Percentiles rank a stretch among this genome's conserved stretches.
These are phyloP conservation scores for Tolypocladium pustulatum DNA, from an alignment of 2,329 filamentous ascomycete genomes.

Conservation along the genomic window DNA sequence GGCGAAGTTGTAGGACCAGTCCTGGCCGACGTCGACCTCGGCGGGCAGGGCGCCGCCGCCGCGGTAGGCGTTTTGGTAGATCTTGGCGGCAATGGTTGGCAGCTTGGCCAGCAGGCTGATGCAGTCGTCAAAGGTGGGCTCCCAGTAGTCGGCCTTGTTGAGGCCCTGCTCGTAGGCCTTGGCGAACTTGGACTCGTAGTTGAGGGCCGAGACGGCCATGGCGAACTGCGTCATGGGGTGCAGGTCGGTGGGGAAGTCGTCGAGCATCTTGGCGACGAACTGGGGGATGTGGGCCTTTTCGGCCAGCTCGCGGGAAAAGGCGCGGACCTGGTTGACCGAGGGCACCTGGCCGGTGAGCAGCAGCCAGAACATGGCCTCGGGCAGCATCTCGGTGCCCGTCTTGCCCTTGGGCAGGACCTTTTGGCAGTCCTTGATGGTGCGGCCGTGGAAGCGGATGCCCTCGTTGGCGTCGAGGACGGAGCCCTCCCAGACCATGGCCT, in stretches of 20 bases:
- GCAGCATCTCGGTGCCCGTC: constrained; percentile 90
- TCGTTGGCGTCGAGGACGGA: constrained; percentile 94
- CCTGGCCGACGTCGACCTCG: constrained; percentile 70
- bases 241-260: constrained; percentile 77
- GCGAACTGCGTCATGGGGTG: constrained; percentile 99
- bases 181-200: constrained; percentile 88
- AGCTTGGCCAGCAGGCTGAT: constrained; percentile 93
- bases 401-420: constrained; percentile 85
- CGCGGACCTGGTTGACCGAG: constrained; percentile 68
- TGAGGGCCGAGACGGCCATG: constrained; percentile 89
- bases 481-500: constrained; percentile 98
- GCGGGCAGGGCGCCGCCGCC: constrained; percentile 64
- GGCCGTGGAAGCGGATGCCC: constrained; percentile 95
- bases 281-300: constrained; percentile 73
- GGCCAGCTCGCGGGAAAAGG: constrained; percentile 76
- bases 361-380: constrained; percentile 99
- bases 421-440: constrained; percentile 97
- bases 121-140: constrained; percentile 91
- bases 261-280: constrained; percentile 80
- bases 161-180: constrained; percentile 85
- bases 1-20: constrained; percentile 99
- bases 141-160: constrained; percentile 97
- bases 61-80: constrained; percentile 85
- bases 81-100: constrained; percentile 91
- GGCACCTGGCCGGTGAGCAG: constrained; percentile 89